Evolutionary conservation across 139 green algal species (phyloP).

Genomic region (Parachlorella kessleri): DNA sequence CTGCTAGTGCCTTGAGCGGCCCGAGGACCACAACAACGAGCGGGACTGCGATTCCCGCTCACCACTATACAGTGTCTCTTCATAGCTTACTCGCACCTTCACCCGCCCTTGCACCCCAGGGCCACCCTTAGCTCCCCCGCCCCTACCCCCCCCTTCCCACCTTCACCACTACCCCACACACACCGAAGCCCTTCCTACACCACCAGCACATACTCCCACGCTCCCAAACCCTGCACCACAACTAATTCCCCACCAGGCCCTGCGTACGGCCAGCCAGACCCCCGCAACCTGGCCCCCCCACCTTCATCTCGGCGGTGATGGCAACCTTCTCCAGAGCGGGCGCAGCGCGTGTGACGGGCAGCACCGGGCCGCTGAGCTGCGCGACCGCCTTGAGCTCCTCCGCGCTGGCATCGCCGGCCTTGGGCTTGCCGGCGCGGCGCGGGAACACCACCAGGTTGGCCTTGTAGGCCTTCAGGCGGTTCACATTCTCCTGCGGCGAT

Average conservation of each 20-base stretch:
- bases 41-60: too few species aligned
- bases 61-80: too few species aligned
- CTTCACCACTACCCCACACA: too few species aligned
- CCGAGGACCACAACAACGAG: too few species aligned
- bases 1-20: too few species aligned
- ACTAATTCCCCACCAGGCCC: neutral
- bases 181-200: too few species aligned
- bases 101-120: too few species aligned
- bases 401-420: slow-evolving; percentile 83
- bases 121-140: too few species aligned
- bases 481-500: slow-evolving; percentile 92
- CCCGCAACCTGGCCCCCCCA: neutral
- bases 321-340: slow-evolving; percentile 79
- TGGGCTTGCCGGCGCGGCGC: slow-evolving; percentile 87
- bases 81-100: too few species aligned
- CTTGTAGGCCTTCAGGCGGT: slow-evolving; percentile 97
- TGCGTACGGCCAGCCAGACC: neutral
- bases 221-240: too few species aligned
- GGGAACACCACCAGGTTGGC: slow-evolving; percentile 96
- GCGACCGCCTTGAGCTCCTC: slow-evolving; percentile 72
- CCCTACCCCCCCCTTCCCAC: too few species aligned
- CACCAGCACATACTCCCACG: too few species aligned
- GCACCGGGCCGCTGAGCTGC: slow-evolving; percentile 59
- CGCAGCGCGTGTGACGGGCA: slow-evolving; percentile 66
- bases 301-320: slow-evolving; percentile 92